Evolutionary conservation across 2,329 filamentous ascomycete species (phyloP), one percentile per base, ranked within the genome.

Genomic region (Diaporthe caulivora): DNA sequence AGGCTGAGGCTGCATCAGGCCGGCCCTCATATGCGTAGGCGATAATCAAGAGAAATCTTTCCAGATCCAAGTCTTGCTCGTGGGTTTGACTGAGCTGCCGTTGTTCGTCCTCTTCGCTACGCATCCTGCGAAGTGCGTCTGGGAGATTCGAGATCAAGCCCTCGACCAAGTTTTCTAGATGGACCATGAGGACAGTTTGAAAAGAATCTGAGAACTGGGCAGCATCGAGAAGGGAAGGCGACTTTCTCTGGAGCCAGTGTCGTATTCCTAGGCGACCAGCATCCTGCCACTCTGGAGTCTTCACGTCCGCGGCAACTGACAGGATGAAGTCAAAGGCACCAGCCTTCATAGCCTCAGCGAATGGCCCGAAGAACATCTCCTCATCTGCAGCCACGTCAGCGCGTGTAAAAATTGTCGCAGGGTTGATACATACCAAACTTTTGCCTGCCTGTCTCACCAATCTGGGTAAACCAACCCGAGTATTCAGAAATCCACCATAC

Each of bases 71-170:
- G 74, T 93, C 91, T 77, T 92, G 91, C 77, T 92, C 90, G 75
- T 92, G 90, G 13, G 85, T 84, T 77, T 91, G 89, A 79, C 89
- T 92, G 37, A 92, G 86, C 80, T 92, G 91, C 21, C 94, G 89
- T 81, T 97, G 95, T 77, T 97, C 94, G 79, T 98, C 96, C 82
- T 98, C 96, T 74, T 98, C 95, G 1, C 92, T 89, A 76, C 96
- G 94, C 40, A 98, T 86, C 81, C 92, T 94, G 70, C 96, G 92
- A 57, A 99, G 88, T 4, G 97, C 93, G 83, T 98, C 95, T 0
- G 97, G 97, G 85, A 98, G 93, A 79, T 99, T 98, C 0, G 95
- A 94, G 77, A 99, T 97, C 80, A 98, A 97, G 7, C 94, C 93
- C 80, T 98, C 96, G 10, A 96, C 91, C 79, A 98, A 98, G 0